A percentile compares a stretch with the other conserved stretches of the same genome.
phyloP scores from a whole-genome alignment of 1,284 basidiomycete species.

The Bjerkandera adusta region DNA sequence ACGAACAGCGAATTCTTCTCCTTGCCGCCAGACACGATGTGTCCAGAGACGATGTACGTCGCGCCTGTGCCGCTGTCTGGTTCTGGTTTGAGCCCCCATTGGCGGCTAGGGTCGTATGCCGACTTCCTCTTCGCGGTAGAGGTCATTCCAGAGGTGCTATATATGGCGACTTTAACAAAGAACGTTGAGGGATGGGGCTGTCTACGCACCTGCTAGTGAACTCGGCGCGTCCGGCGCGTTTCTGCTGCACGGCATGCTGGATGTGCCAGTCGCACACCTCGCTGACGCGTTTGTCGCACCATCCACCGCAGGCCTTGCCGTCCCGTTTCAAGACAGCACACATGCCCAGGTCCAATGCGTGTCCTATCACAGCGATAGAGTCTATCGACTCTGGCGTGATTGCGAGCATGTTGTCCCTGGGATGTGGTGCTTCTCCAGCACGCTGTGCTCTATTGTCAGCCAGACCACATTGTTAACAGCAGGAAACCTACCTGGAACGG shows the following conservation, averaged over 20 bases:
- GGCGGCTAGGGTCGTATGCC: constrained; percentile 61
- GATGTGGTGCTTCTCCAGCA: constrained; percentile 63
- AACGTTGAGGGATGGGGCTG: constrained; percentile 6
- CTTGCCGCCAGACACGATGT: constrained; percentile 53
- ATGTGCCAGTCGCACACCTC: constrained; percentile 91
- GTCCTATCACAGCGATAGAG: constrained; percentile 83
- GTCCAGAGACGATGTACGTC: constrained; percentile 82
- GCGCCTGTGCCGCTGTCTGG: constrained; percentile 43
- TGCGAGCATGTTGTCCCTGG: constrained; percentile 79
- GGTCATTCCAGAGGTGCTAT: constrained; percentile 70
- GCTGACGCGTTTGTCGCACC: constrained; percentile 84
- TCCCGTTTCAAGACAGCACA: constrained; percentile 79
- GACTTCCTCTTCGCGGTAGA: constrained; percentile 48
- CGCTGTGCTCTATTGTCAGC: constrained; percentile 36
- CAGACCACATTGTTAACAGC: too few relatives aligned
- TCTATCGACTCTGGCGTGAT: constrained; percentile 82
- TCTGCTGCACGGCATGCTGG: constrained; percentile 73
- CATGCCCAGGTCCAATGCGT: constrained; percentile 81
- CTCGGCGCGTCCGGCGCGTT: constrained; percentile 74
- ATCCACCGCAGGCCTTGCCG: constrained; percentile 78
- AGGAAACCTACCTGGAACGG: constrained; percentile 65
- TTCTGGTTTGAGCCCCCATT: constrained; percentile 68
- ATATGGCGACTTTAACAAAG: neutral
- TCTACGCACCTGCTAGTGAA: constrained; percentile 78
- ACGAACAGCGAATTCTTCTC: constrained; percentile 50